phyloP scores from a whole-genome alignment of 768 basidiomycete species.

The Phylloporus sp. region DNA sequence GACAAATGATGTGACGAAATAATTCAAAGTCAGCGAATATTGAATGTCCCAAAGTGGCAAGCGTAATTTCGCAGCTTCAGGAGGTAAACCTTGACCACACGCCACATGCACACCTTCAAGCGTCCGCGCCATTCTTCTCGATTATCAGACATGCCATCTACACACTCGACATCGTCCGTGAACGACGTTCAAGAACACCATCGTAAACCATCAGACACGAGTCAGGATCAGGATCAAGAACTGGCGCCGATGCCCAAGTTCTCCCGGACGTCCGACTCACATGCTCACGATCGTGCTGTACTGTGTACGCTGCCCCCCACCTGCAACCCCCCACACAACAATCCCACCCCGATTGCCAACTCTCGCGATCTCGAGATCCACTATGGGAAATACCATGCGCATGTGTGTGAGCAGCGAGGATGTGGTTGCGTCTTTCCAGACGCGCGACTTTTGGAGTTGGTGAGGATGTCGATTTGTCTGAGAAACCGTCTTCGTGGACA shows the following conservation, averaged over 20 bases:
- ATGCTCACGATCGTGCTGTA: constrained; percentile 36
- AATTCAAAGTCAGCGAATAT: constrained; percentile 21
- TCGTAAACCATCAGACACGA: not conserved
- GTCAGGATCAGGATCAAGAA: constrained; percentile 17
- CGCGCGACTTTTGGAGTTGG: constrained; percentile 69
- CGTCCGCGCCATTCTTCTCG: constrained; percentile 28
- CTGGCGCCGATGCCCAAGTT: constrained; percentile 28
- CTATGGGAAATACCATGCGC: constrained; percentile 79
- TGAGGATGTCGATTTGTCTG: constrained; percentile 36
- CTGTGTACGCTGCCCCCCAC: constrained; percentile 80
- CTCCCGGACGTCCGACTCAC: constrained; percentile 26
- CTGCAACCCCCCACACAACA: constrained; percentile 53
- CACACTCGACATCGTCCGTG: constrained; percentile 23
- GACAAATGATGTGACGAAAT: constrained; percentile 12
- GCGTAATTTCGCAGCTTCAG: not conserved
- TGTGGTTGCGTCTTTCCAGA: constrained; percentile 88
- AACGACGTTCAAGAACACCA: not conserved
- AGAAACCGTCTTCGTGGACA: constrained; percentile 1
- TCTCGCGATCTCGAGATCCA: constrained; percentile 74
- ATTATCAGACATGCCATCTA: constrained; percentile 32
- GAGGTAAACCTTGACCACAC: not conserved
- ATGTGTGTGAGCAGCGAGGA: constrained; percentile 64
- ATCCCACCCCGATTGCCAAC: constrained; percentile 57
- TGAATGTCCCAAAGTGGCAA: not conserved
- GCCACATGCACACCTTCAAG: constrained; percentile 27